Base-by-base conservation (phyloP, 2,329 filamentous ascomycete genomes). In the Cryphonectria radicalis region DNA sequence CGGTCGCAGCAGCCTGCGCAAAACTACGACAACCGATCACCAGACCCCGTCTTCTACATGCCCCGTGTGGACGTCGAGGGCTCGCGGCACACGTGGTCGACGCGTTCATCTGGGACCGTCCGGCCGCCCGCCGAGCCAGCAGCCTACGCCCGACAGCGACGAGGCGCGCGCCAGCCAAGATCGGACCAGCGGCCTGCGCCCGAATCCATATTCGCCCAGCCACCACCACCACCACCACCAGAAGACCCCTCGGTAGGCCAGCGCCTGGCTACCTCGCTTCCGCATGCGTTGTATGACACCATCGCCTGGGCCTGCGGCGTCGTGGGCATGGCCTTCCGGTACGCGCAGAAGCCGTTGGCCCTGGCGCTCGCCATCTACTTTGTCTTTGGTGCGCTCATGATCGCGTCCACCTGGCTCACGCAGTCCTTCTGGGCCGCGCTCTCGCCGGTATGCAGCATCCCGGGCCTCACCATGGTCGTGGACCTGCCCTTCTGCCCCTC, bases 391-490 rank as follows among this genome's bases (percentile, higher is more conserved):
- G 82, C 86, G 28, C 78, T 89, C 65, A 87, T 91, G 55, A 81
- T 92, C 32, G 83, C 87, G 1, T 86, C 88, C 63, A 91, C 90
- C 77, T 86, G 91, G 77, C 79, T 92, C 42, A 90, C 88, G 22
- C 84, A 84, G 64, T 91, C 89, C 1, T 80, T 92, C 68, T 85
- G 86, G 64, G 81, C 86, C 13, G 89, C 91, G 0, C 79, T 95
- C 2, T 89, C 90, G 0, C 92, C 92, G 0, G 75, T 95, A 28
- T 95, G 93, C 77, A 86, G 87, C 28, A 81, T 95, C 1, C 93
- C 93, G 0, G 91, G 91, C 43, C 85, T 83, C 1, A 88, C 88
- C 1, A 81, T 88, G 43, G 78, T 94, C 6, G 78, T 94, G 4
- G 82, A 86, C 72, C 81, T 94, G 0, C 87, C 91, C 0, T 92